Conservation (phyloP, 2,329 filamentous ascomycete genomes). For the Dothiorella sarmentorum region DNA sequence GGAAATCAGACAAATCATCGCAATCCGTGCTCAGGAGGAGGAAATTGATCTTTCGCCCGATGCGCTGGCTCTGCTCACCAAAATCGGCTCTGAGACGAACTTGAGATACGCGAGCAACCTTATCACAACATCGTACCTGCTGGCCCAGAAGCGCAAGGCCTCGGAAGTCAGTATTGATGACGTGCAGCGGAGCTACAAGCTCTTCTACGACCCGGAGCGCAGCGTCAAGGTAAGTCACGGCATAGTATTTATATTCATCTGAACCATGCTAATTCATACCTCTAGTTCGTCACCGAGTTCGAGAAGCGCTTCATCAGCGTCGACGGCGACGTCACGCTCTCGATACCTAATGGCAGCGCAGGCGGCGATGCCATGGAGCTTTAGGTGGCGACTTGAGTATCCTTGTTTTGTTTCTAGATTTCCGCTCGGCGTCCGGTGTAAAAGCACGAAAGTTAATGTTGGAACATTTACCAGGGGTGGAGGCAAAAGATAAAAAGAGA, state of each 20-base stretch:
- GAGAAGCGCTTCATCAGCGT: conserved; percentile 93
- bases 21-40: conserved; percentile 91
- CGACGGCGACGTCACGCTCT: conserved; percentile 73
- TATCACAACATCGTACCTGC: conserved; percentile 87
- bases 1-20: conserved; percentile 88
- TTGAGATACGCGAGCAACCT: conserved; percentile 96
- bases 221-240: conserved; percentile 63
- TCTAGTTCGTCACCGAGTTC: conserved; percentile 73
- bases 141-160: conserved; percentile 79
- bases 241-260: background rate
- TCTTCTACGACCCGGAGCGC: conserved; percentile 87
- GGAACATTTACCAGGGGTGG: background rate
- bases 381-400: conserved; percentile 34
- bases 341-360: conserved; percentile 45
- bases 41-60: conserved; percentile 90
- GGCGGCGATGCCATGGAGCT: conserved; percentile 64
- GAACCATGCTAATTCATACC: conserved; percentile 19
- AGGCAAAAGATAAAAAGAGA: background rate
- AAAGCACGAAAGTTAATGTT: background rate
- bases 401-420: conserved; percentile 8
- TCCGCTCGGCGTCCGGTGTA: conserved; percentile 14
- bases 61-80: conserved; percentile 86
- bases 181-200: conserved; percentile 85
- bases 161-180: conserved; percentile 83
- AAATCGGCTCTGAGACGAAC: conserved; percentile 90